These are phyloP conservation scores for Skeletonema costatum DNA, from an alignment of 108 stramenopile species.

Conservation along the genomic window DNA sequence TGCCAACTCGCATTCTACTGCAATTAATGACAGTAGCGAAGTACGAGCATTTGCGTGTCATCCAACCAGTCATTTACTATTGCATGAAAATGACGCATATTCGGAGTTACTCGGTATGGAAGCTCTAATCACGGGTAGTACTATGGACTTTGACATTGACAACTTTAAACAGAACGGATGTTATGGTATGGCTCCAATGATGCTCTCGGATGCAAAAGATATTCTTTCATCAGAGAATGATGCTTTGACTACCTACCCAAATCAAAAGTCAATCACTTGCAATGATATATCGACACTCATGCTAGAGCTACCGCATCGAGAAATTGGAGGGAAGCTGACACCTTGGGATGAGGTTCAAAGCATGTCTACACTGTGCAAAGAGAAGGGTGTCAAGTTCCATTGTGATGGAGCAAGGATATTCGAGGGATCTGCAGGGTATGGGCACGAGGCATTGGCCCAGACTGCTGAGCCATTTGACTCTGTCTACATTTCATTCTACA, in stretches of 20 bases:
- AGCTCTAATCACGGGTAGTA: conserved; percentile 31
- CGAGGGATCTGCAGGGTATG: conserved; percentile 69
- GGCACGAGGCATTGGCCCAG: conserved; percentile 32
- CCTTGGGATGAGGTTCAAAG: conserved; percentile 64
- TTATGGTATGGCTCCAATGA: conserved; percentile 40
- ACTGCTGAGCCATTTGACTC: conserved; percentile 67
- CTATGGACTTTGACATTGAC: conserved; percentile 23
- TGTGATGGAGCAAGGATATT: conserved; percentile 87
- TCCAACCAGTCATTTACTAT: conserved; percentile 64
- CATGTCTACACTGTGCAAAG: conserved; percentile 45
- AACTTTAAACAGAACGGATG: conserved; percentile 21
- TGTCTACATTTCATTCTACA: conserved; percentile 83
- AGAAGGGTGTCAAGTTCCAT: conserved; percentile 62
- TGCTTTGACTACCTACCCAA: not conserved
- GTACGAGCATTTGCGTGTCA: conserved; percentile 65
- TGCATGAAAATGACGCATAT: conserved; percentile 72
- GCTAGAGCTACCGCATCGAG: conserved; percentile 83
- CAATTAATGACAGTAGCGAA: not conserved
- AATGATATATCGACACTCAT: conserved; percentile 56
- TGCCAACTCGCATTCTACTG: conserved; percentile 1
- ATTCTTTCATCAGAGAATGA: not conserved
- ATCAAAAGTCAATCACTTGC: not conserved
- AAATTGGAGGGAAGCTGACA: conserved; percentile 80
- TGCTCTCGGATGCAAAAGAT: conserved; percentile 37
- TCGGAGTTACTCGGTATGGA: conserved; percentile 55